Evolutionary conservation across 2,329 filamentous ascomycete genomes (phyloP), one percentile per base, ranked within the genome.

Genomic region (Xylariaceae sp.): DNA sequence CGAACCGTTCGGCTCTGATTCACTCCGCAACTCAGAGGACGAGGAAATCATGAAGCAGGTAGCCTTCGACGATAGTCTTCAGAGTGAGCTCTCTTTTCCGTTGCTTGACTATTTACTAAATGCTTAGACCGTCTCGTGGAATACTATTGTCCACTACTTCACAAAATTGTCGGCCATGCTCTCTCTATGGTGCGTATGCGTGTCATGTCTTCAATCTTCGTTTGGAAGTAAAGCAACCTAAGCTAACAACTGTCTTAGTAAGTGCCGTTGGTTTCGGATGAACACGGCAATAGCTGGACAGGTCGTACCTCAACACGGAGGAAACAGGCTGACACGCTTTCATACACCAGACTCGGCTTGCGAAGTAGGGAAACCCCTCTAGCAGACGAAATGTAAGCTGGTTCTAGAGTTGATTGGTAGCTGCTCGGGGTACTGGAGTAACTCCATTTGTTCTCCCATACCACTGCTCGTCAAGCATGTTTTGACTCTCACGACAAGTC

Each of bases 31-130:
- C 15, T 57, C 68, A 31, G 62, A 74, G n/a, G 82, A 87, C 48
- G 77, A 82, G 53, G 73, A 77, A 12, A 78, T 88, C 65, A 86
- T 88, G 84, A 75, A 81, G 48, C 81, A 88, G 59, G 74, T 87
- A 2, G 81, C 83, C 0, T 82, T 83, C 51, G 83, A 87, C 52
- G 76, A 85, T 56, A 87, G 82, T 58, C 68, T 87, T 9, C 80
- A 84, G 61, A 83, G 83, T 86, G 58, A 60, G 77, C 4, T 7
- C 22, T 7, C 22, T 68, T 2, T 17, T 9, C 14, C 11, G 30
- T 11, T 18, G 7, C 15, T 41, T 12, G 2, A 18, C 15, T 14
- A 18, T 9, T 44, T 17, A 3, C 45, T 58, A 5, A 54, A 42
- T 17, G n/a, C 39, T 19, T 31, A 85, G 80, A 85, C 64, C 82